These are phyloP conservation scores for Helicocarpus griseus DNA, from an alignment of 2,329 filamentous ascomycete genomes.

Conservation along the genomic window DNA sequence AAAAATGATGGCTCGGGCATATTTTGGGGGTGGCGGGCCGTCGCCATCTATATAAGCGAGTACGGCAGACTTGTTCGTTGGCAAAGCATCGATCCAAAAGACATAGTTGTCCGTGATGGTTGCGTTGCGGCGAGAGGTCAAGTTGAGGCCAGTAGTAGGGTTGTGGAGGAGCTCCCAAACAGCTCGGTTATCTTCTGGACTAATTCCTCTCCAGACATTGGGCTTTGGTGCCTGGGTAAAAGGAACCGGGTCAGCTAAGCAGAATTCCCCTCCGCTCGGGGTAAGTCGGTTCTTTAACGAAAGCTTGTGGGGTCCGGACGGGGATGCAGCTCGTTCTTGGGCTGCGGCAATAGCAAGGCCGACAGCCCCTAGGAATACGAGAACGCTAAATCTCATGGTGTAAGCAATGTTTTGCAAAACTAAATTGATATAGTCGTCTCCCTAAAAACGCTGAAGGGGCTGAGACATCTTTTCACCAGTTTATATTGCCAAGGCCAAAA, in stretches of 20 bases:
- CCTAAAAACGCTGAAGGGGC: too few species aligned
- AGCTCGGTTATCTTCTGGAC: constrained; percentile 32
- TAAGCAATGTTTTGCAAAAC: too few species aligned
- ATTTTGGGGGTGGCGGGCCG: constrained; percentile 28
- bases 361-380: too few species aligned
- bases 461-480: too few species aligned
- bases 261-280: not conserved
- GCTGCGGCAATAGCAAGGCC: too few species aligned
- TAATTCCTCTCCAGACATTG: constrained; percentile 36
- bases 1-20: constrained; percentile 40
- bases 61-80: constrained; percentile 40
- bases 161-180: constrained; percentile 38
- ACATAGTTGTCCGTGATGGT: not conserved
- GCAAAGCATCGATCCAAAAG: constrained; percentile 37
- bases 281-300: not conserved
- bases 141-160: constrained; percentile 34
- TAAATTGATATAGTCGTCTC: too few species aligned
- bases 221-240: constrained; percentile 24
- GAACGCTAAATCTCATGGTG: too few species aligned
- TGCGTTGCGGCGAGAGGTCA: constrained; percentile 32
- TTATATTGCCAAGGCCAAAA: too few species aligned
- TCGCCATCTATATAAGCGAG: constrained; percentile 36
- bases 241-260: not conserved
- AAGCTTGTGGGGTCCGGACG: not conserved
- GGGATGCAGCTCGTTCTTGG: too few species aligned